These are phyloP conservation scores for Phytophthora constricta DNA, from an alignment of 352 stramenopile genomes.

Conservation along the genomic window DNA sequence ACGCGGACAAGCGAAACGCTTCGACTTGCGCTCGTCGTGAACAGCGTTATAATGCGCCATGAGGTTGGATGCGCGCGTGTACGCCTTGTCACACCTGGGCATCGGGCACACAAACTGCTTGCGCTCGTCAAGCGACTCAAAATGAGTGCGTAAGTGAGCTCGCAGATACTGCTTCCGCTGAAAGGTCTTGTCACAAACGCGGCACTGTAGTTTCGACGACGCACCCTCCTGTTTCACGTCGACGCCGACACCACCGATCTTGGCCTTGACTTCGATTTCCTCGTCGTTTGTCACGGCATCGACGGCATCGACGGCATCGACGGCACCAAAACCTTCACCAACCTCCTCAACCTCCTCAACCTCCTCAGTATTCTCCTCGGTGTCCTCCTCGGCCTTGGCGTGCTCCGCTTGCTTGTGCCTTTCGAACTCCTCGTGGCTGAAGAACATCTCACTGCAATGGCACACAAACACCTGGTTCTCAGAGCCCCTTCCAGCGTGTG, in stretches of 20 bases:
- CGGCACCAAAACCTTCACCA: no score
- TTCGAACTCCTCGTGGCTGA: conserved; percentile 51
- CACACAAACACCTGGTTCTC: conserved; percentile 61
- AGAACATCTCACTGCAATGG: conserved; percentile 64
- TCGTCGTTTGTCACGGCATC: not conserved
- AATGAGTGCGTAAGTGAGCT: conserved; percentile 67
- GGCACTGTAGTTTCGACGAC: conserved; percentile 39
- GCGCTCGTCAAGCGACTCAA: conserved; percentile 65
- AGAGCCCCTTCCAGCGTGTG: conserved; percentile 36
- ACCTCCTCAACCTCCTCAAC: no score
- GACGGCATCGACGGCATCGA: not conserved
- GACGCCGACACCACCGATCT: not conserved
- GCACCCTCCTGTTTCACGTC: conserved; percentile 7
- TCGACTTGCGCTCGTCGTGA: conserved; percentile 63
- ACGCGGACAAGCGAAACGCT: conserved; percentile 69
- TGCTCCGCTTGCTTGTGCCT: conserved; percentile 51
- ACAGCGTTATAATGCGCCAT: conserved; percentile 80
- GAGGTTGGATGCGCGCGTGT: conserved; percentile 76
- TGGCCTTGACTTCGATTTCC: not conserved
- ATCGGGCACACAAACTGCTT: conserved; percentile 72
- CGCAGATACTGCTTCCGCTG: conserved; percentile 60
- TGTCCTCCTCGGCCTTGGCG: conserved; percentile 1
- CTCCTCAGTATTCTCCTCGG: conserved; percentile 9
- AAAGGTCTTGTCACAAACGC: conserved; percentile 61
- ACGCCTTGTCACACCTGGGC: conserved; percentile 60